Percentiles rank a stretch among this genome's conserved stretches.
Conservation (phyloP, 176 grass and related monocot genomes). For the Metroxylon sagu region DNA sequence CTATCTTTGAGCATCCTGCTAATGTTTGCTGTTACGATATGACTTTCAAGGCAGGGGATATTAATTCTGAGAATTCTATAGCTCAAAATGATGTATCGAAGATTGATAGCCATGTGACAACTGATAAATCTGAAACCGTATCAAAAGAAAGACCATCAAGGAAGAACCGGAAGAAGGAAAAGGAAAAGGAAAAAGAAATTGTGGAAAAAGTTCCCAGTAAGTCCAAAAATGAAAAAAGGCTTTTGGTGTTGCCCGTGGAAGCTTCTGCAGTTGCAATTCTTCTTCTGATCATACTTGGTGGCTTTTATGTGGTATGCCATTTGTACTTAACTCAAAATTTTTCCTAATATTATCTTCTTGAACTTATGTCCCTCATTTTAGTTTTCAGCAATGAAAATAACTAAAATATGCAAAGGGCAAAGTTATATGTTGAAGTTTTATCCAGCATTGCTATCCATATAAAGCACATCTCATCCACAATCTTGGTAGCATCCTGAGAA, state of each 20-base stretch:
- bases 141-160: conserved; percentile 74
- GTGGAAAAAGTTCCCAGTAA: conserved; percentile 44
- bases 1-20: conserved; percentile 7
- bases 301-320: conserved; percentile 88
- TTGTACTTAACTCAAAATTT: no score
- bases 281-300: conserved; percentile 70
- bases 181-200: conserved; percentile 20
- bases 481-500: no score
- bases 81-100: conserved; percentile 32
- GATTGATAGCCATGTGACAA: conserved; percentile 23
- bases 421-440: no score
- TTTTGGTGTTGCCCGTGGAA: conserved; percentile 71
- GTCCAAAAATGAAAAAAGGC: conserved; percentile 56
- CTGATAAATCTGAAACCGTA: conserved; percentile 55
- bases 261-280: conserved; percentile 69
- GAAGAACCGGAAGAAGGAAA: conserved; percentile 95
- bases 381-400: no score
- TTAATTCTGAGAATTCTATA: conserved; percentile 25
- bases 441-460: no score
- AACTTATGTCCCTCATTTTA: no score
- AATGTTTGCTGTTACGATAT: conserved; percentile 24
- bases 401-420: no score
- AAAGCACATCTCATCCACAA: no score
- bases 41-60: conserved; percentile 55
- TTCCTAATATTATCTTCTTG: no score